A percentile compares a stretch with the other conserved stretches of the same genome.
These are phyloP conservation scores for Pythium vanterpoolii DNA, from an alignment of 352 stramenopile genomes.

Conservation along the genomic window DNA sequence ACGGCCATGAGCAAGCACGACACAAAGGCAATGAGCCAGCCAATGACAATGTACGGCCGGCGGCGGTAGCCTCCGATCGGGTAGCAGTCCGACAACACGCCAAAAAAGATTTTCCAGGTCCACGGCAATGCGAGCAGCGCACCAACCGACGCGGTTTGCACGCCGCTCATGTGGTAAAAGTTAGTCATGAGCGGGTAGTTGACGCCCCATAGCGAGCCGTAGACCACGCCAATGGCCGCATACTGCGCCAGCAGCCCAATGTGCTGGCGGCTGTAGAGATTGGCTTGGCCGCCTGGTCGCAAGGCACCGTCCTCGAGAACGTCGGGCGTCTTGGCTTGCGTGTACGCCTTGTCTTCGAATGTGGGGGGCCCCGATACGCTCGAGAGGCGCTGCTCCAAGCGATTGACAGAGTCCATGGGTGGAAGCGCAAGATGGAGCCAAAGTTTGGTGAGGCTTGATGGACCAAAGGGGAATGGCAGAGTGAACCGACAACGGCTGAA, in stretches of 20 bases:
- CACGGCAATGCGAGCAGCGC: conserved; percentile 45
- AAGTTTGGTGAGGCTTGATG: neutral
- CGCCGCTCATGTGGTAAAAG: conserved; percentile 33
- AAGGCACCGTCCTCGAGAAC: conserved; percentile 32
- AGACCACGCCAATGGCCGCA: conserved; percentile 24
- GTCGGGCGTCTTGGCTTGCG: conserved; percentile 24
- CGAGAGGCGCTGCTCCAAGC: conserved; percentile 33
- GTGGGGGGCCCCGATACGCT: conserved; percentile 10
- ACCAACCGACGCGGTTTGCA: conserved; percentile 24
- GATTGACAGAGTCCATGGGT: conserved; percentile 22
- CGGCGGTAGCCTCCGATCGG: conserved; percentile 79
- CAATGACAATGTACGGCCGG: conserved; percentile 80
- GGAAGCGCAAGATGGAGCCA: neutral
- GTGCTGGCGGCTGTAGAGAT: conserved; percentile 29
- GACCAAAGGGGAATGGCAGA: neutral
- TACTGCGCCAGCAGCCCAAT: conserved; percentile 37
- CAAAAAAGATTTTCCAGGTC: conserved; percentile 67
- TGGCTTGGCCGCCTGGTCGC: conserved; percentile 25
- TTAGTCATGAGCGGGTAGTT: conserved; percentile 41
- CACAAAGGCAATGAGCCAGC: conserved; percentile 31
- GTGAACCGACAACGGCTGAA: too few species aligned
- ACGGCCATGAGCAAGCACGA: conserved; percentile 24
- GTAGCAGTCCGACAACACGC: conserved; percentile 77
- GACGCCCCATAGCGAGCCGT: conserved; percentile 21
- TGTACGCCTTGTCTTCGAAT: conserved; percentile 18